Percentiles rank a stretch among this genome's conserved stretches.
These are phyloP conservation scores for Paecilomyces formosus DNA, from an alignment of 2,329 filamentous ascomycete species.

Conservation along the genomic window DNA sequence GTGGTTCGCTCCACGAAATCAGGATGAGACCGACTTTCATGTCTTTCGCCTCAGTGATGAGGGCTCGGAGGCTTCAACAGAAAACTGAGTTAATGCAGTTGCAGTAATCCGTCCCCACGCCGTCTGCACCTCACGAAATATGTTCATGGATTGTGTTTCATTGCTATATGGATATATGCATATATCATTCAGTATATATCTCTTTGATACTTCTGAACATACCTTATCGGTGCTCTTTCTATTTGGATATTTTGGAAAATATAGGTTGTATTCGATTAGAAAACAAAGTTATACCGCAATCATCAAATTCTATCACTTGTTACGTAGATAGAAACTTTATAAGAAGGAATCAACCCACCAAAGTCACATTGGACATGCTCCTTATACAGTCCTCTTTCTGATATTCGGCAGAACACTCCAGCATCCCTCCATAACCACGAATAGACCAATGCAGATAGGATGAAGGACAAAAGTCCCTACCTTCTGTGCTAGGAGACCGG, in stretches of 20 bases:
- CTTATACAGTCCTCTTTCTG: conserved; percentile 26
- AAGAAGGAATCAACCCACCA: neutral
- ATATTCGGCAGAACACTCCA: conserved; percentile 47
- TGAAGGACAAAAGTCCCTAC: conserved; percentile 44
- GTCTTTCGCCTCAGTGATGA: neutral
- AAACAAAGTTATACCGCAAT: too few relatives aligned
- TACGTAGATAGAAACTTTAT: too few relatives aligned
- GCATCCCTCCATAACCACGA: conserved; percentile 45
- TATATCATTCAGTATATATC: too few relatives aligned
- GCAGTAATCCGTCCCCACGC: too few relatives aligned
- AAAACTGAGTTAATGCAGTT: neutral
- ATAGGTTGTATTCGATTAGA: too few relatives aligned
- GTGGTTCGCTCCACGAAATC: neutral
- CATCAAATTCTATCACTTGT: too few relatives aligned
- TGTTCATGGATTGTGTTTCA: too few relatives aligned
- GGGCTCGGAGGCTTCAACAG: neutral
- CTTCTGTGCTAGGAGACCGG: conserved; percentile 40
- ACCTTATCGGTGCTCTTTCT: too few relatives aligned
- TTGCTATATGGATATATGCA: too few relatives aligned
- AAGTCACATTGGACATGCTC: neutral
- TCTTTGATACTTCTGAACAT: too few relatives aligned
- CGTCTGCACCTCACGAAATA: too few relatives aligned
- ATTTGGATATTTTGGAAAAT: too few relatives aligned
- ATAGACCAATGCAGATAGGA: conserved; percentile 50
- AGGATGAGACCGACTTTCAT: neutral